Base-by-base conservation (phyloP, 106 monocot species). In the Allium cepa region DNA sequence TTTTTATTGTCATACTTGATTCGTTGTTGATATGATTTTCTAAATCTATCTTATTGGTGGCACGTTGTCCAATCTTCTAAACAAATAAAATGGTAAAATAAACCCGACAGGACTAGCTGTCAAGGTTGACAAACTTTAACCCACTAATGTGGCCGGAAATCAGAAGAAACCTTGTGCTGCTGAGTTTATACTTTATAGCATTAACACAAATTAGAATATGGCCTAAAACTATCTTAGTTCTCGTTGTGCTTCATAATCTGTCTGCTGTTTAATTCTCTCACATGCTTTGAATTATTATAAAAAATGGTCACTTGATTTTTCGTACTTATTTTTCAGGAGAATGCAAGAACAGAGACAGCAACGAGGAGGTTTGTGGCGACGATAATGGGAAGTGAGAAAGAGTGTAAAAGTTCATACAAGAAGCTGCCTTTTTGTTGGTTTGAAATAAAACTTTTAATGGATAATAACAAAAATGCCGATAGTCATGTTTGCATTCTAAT, bases 301-400 rank as follows among this genome's bases (percentile, higher is more conserved):
- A 55, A 55, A 3, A 12, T 4, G 11, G 53, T 8, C 13, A 55
- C 3, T 15, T 15, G 15, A 55, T 55, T 55, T 55, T 2, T 55
- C 2, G 5, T 67, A 27, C 1, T 15, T n/a, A 52, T 13, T 28
- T 17, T 3, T 27, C 77, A 94, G 87, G 83, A 68, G 90, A 71
- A 94, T 90, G 82, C 84, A 90, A 82, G 84, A 81, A 69, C 94
- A 94, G 70, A 94, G 36, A 36, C 36, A 83, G 71, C 79, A 85
- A 49, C 90, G 85, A 53, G 76, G 85, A 0, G 77, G 78, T 50
- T 70, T 90, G 14, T 84, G 90, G 79, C 66, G 81, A 59, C 79
- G 87, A 56, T 94, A 71, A 90, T 49, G 11, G 52, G 22, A 27
- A 8, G 8, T 48, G 67, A 64, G 28, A 47, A 22, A 64, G 48